Percentiles rank a stretch among this genome's conserved stretches.
These are phyloP conservation scores for Eucalyptus polybractea DNA, from an alignment of 345 rosid species.

Conservation along the genomic window DNA sequence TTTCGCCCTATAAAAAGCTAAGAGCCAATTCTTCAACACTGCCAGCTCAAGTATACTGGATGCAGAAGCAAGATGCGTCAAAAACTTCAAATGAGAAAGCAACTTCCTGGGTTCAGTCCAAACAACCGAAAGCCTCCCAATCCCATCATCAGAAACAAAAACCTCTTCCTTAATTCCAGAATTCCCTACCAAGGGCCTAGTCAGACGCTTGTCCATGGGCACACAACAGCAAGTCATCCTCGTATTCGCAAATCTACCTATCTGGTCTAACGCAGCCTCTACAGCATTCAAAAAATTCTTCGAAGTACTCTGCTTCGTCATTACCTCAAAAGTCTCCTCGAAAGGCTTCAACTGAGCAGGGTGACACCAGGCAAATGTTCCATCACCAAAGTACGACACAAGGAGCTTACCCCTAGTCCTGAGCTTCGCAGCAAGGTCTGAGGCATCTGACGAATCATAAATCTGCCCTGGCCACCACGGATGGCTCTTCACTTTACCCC, in stretches of 20 bases:
- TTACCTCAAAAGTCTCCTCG: conserved; percentile 47
- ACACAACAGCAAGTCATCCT: conserved; percentile 53
- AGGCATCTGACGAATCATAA: conserved; percentile 61
- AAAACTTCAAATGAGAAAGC: conserved; percentile 27
- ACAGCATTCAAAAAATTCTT: conserved; percentile 41
- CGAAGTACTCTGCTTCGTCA: conserved; percentile 42
- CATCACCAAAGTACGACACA: conserved; percentile 82
- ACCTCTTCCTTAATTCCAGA: conserved; percentile 70
- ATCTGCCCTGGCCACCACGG: conserved; percentile 99
- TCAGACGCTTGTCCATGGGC: conserved; percentile 6
- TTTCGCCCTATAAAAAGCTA: conserved; percentile 49
- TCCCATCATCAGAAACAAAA: conserved; percentile 42
- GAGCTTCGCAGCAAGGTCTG: conserved; percentile 49
- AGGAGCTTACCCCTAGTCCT: conserved; percentile 42
- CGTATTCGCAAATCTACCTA: conserved; percentile 51
- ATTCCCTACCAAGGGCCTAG: conserved; percentile 30
- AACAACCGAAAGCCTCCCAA: conserved; percentile 26
- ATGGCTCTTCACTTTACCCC: conserved; percentile 88
- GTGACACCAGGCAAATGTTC: conserved; percentile 87
- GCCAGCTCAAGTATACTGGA: conserved; percentile 30
- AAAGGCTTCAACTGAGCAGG: conserved; percentile 78
- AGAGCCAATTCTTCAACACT: conserved; percentile 49
- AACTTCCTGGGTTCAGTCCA: conserved; percentile 36
- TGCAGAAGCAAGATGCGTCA: conserved; percentile 22
- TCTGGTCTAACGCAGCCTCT: conserved; percentile 41